Percentiles rank a stretch among this genome's conserved stretches.
phyloP scores from a whole-genome alignment of 176 grass and related monocot species.

The Ensete glaucum region DNA sequence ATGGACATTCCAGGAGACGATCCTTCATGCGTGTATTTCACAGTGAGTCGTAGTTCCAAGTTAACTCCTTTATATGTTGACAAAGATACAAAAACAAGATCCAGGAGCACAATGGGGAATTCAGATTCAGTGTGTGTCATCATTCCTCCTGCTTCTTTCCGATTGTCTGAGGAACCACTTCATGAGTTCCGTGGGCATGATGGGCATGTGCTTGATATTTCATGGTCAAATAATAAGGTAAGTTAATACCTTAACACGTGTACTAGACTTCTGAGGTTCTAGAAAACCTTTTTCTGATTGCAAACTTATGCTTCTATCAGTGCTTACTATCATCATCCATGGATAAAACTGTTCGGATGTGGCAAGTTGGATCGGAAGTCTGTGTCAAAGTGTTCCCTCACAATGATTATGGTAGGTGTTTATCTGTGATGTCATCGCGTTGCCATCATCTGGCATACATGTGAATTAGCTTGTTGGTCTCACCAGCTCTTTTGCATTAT shows the following conservation, averaged over 20 bases:
- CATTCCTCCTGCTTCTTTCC: conserved; percentile 60
- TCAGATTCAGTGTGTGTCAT: conserved; percentile 58
- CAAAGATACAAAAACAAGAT: conserved; percentile 43
- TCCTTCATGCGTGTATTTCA: conserved; percentile 64
- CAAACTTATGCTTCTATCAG: conserved; percentile 23
- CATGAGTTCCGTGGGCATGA: conserved; percentile 65
- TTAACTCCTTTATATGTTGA: conserved; percentile 36
- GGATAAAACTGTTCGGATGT: conserved; percentile 84
- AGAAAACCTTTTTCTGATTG: conserved; percentile 7
- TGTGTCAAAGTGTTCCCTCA: conserved; percentile 80
- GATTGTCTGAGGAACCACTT: conserved; percentile 45
- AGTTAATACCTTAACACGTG: conserved; percentile 10
- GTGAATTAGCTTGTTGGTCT: neutral
- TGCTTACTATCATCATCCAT: conserved; percentile 63
- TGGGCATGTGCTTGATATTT: conserved; percentile 69
- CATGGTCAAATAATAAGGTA: conserved; percentile 80
- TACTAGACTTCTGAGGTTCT: neutral
- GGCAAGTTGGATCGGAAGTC: conserved; percentile 51
- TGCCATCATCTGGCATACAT: conserved; percentile 6
- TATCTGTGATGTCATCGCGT: neutral
- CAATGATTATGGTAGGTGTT: conserved; percentile 56
- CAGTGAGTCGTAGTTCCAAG: conserved; percentile 51
- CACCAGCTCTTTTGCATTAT: neutral
- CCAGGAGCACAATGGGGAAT: conserved; percentile 31
- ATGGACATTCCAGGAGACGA: conserved; percentile 44